These are phyloP conservation scores for Aspergillus sclerotioniger DNA, from an alignment of 495 filamentous ascomycete species.

Conservation along the genomic window DNA sequence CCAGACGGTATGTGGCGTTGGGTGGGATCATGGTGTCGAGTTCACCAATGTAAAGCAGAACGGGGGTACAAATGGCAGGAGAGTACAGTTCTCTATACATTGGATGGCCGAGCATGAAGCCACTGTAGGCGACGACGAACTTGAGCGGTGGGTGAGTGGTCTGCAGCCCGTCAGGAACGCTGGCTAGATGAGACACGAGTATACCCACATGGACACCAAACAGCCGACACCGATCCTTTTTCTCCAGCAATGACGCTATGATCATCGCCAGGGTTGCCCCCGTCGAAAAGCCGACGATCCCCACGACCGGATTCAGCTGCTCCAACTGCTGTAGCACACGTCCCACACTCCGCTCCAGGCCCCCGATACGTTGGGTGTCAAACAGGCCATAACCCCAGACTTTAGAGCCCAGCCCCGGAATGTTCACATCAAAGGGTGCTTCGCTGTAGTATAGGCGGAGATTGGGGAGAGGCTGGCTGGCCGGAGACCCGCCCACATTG, in stretches of 20 bases:
- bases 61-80: slow-evolving; percentile 10
- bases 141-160: slow-evolving; percentile 12
- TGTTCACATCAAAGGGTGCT: background rate
- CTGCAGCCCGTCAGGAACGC: background rate
- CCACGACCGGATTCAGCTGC: background rate
- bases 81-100: slow-evolving; percentile 3
- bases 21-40: slow-evolving; percentile 14
- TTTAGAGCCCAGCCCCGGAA: background rate
- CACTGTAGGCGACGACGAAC: slow-evolving; percentile 13
- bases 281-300: background rate
- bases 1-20: background rate
- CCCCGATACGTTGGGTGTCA: background rate
- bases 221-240: background rate
- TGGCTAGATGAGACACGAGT: background rate
- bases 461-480: background rate
- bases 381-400: background rate
- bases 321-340: background rate
- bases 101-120: slow-evolving; percentile 9
- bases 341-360: background rate
- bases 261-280: background rate
- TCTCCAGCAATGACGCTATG: background rate
- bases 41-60: slow-evolving; percentile 9
- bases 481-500: background rate
- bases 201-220: background rate
- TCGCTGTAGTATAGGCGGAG: background rate